Evolutionary conservation across 257 asterid species (phyloP).

Genomic region (Solanum piurae): DNA sequence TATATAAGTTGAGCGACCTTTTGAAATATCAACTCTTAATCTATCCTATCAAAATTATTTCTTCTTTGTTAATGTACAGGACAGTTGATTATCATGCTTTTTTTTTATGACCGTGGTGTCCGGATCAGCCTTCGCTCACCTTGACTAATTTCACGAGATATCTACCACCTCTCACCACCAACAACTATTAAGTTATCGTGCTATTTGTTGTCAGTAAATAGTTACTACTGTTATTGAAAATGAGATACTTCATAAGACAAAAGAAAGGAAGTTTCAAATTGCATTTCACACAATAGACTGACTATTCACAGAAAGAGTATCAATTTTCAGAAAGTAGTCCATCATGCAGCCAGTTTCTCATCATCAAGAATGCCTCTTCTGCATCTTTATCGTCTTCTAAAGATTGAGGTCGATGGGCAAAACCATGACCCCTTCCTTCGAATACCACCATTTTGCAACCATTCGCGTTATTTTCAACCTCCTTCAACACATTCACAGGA

Average conservation of each 20-base stretch:
- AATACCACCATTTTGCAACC: constrained; percentile 30
- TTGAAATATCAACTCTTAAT: too few species aligned
- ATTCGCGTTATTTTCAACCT: constrained; percentile 17
- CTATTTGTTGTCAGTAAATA: not conserved
- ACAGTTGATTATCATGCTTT: not conserved
- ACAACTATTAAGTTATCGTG: not conserved
- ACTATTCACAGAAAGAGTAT: not conserved
- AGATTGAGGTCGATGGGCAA: constrained; percentile 62
- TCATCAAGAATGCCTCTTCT: constrained; percentile 52
- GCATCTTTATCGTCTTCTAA: constrained; percentile 79
- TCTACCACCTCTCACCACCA: not conserved
- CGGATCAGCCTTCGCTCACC: not conserved
- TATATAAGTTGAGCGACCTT: too few species aligned
- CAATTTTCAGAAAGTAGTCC: constrained; percentile 32
- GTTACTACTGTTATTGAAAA: not conserved
- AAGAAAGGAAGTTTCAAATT: not conserved
- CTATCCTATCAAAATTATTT: too few species aligned
- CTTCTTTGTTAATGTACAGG: too few species aligned
- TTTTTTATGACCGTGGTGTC: not conserved
- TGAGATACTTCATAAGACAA: not conserved
- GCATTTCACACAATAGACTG: not conserved
- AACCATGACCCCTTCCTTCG: constrained; percentile 53
- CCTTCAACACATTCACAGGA: constrained; percentile 30
- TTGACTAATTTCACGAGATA: not conserved
- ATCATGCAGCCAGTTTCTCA: constrained; percentile 66